Conservation (phyloP, 2,329 filamentous ascomycete species). For the Claviceps humidiphila region DNA sequence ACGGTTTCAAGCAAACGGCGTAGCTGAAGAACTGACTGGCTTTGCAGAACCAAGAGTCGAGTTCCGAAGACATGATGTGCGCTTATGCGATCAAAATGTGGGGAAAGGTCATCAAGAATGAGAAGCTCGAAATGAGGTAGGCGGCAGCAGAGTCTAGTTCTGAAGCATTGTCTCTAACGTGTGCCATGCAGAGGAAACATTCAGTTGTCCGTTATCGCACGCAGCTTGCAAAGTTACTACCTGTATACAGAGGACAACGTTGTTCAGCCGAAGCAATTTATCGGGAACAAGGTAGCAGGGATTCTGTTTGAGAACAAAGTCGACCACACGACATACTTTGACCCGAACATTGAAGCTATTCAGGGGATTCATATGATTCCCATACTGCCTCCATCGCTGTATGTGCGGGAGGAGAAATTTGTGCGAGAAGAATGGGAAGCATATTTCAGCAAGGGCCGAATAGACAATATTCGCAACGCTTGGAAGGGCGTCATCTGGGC, state of each 20-base stretch:
- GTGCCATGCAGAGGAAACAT: constrained; percentile 50
- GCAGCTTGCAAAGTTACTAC: constrained; percentile 69
- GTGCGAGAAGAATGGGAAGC: constrained; percentile 72
- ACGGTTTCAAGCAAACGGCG: too few relatives aligned
- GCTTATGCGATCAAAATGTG: constrained; percentile 88
- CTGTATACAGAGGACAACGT: constrained; percentile 59
- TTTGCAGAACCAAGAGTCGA: constrained; percentile 60
- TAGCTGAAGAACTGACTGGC: constrained; percentile 1
- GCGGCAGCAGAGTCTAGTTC: constrained; percentile 2
- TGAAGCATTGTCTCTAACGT: background rate
- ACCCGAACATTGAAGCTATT: constrained; percentile 56
- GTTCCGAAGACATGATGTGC: constrained; percentile 80
- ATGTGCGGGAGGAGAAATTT: constrained; percentile 54
- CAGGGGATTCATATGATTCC: constrained; percentile 77
- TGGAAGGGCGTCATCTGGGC: constrained; percentile 81
- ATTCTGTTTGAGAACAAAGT: constrained; percentile 90
- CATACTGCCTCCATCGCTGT: constrained; percentile 52
- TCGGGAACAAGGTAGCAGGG: constrained; percentile 60
- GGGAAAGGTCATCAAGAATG: constrained; percentile 66
- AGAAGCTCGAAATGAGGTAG: constrained; percentile 62
- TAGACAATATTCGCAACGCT: constrained; percentile 52
- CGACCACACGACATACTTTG: constrained; percentile 87
- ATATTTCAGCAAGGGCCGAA: constrained; percentile 58
- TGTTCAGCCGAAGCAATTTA: constrained; percentile 60
- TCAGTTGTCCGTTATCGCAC: constrained; percentile 66